These are phyloP conservation scores for Barbarea vulgaris DNA, from an alignment of 345 rosid species.

Conservation along the genomic window DNA sequence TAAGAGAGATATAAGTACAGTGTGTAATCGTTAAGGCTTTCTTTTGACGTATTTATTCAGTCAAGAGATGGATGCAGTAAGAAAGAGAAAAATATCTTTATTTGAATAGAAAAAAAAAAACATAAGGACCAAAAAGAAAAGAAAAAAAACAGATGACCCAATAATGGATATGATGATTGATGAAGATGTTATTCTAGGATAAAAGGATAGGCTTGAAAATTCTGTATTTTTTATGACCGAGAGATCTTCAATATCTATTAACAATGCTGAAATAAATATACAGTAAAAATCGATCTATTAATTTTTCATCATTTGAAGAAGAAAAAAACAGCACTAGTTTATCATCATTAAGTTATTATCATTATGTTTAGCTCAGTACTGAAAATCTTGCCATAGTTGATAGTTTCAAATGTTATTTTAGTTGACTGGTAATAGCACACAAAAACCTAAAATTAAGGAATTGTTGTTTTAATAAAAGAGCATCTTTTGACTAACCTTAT, in stretches of 20 bases:
- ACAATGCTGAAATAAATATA: not conserved
- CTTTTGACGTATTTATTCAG: constrained; percentile 29
- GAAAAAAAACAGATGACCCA: not conserved
- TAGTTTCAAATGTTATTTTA: not conserved
- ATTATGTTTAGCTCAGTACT: not conserved
- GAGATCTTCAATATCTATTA: not conserved
- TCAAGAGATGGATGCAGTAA: constrained; percentile 10
- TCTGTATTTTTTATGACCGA: not conserved
- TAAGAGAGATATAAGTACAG: constrained; percentile 10
- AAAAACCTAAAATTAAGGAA: not conserved
- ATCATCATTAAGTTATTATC: not conserved
- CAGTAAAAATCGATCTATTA: not conserved
- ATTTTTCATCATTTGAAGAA: not conserved
- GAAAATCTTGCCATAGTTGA: not conserved
- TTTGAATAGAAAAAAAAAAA: not conserved
- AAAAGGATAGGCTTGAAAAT: not conserved
- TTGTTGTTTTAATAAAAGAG: not conserved
- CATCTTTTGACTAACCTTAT: not conserved
- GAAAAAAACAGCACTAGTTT: not conserved
- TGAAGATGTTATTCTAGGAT: not conserved
- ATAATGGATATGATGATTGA: constrained; percentile 4
- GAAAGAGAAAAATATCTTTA: constrained; percentile 21
- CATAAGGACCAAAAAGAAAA: not conserved
- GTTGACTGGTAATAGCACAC: not conserved
- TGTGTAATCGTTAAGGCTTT: constrained; percentile 14